phyloP scores from a whole-genome alignment of 2,329 filamentous ascomycete species.

The Stemphylium vesicarium region DNA sequence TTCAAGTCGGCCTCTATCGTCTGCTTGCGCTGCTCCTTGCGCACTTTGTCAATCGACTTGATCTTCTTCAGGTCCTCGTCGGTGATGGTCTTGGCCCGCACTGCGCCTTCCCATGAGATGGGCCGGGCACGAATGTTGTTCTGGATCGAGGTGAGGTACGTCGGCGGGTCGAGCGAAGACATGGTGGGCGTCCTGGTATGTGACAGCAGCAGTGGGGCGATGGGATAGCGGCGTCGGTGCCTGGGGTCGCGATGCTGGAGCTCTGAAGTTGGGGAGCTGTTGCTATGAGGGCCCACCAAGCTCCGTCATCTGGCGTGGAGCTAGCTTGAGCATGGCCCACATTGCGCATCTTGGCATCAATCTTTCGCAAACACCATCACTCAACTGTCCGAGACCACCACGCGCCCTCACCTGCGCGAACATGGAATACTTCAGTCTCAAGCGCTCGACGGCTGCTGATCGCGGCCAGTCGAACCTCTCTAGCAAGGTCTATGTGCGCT shows the following conservation, averaged over 20 bases:
- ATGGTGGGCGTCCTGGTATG: slow-evolving; percentile 57
- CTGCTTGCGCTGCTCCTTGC: slow-evolving; percentile 86
- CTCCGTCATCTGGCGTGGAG: slow-evolving; percentile 42
- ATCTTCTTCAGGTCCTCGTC: slow-evolving; percentile 95
- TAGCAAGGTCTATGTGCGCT: slow-evolving; percentile 94
- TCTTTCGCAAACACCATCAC: slow-evolving; percentile 25
- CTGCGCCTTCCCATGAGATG: slow-evolving; percentile 97
- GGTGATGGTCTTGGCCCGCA: slow-evolving; percentile 89
- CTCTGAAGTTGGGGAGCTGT: slow-evolving; percentile 36
- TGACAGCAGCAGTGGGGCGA: slow-evolving; percentile 1
- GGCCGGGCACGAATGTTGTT: slow-evolving; percentile 96
- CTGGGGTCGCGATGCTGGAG: slow-evolving; percentile 21
- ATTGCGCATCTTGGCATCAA: slow-evolving; percentile 39
- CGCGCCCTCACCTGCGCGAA: slow-evolving; percentile 5
- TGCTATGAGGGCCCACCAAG: slow-evolving; percentile 41
- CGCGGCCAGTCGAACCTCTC: slow-evolving; percentile 75
- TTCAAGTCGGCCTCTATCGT: slow-evolving; percentile 80
- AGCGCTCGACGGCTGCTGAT: slow-evolving; percentile 62
- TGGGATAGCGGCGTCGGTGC: slow-evolving; percentile 14
- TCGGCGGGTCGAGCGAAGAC: slow-evolving; percentile 84
- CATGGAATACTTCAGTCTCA: slow-evolving; percentile 60
- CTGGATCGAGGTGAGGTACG: slow-evolving; percentile 86
- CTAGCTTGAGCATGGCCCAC: slow-evolving; percentile 19
- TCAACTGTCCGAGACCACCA: neutral
- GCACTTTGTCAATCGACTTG: slow-evolving; percentile 93